Base-by-base conservation (phyloP, 352 stramenopile genomes). In the Phytophthora cactorum region DNA sequence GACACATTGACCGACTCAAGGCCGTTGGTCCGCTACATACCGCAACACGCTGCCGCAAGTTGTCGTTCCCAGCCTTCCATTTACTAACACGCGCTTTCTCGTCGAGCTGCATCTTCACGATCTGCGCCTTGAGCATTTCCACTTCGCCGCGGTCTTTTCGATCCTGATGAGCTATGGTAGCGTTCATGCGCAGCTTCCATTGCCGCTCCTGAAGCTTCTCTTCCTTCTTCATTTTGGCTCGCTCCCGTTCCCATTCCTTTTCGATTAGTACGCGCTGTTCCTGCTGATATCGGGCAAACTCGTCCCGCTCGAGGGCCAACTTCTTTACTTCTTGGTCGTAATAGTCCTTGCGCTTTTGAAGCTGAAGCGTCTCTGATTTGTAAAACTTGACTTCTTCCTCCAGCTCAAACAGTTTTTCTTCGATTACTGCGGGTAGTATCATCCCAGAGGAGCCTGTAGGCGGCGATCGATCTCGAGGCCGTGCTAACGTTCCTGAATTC, bases 301-400 rank as follows among this genome's bases (percentile, higher is more conserved):
- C 76, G 15, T 84, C 72, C 2, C 81, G 78, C 25, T 91, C 77
- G 14, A 71, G 46, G 4, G 71, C 70, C n/a, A 93, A 49, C 38
- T 85, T 89, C 36, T 82, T 84, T 2, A 81, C 59, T 38, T 87
- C 74, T 61, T 91, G 78, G 4, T 92, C 82, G 29, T 84, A 92
- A 25, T 82, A 78, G 1, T 91, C 69, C 49, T 88, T 91, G 46
- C 78, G 80, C 31, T 86, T 89, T 52, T 95, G 85, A 39, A 95
- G 69, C 59, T 89, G 84, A 5, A 95, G 60, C 5, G 86, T 95
- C 57, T 92, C 87, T 11, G 84, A 70, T 50, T 95, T 93, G 75
- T 96, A 93, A 43, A 92, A 89, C 53, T 85, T 91, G n/a, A 93
- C 85, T 36, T 95, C 89, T 70, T 90, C 82, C 67, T 96, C 86